Conservation (phyloP, 306 rosid genomes). For the Lagenaria siceraria region DNA sequence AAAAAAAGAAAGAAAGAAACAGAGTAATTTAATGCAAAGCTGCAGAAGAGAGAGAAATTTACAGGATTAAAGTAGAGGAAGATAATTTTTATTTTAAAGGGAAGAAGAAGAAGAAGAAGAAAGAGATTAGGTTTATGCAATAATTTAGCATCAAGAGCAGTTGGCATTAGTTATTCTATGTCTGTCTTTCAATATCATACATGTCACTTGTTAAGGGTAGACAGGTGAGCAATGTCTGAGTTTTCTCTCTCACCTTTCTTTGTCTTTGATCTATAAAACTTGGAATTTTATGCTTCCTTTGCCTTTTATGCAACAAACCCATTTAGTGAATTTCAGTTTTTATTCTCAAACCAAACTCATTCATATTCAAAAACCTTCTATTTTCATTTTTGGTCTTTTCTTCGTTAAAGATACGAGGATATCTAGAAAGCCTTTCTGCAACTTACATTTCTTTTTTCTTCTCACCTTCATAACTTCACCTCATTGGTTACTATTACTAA, state of each 20-base stretch:
- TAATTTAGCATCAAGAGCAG: constrained; percentile 74
- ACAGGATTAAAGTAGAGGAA: constrained; percentile 22
- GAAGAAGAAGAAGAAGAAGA: no score
- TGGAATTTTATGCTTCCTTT: constrained; percentile 42
- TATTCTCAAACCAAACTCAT: constrained; percentile 14
- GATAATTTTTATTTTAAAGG: not conserved
- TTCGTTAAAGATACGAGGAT: constrained; percentile 26
- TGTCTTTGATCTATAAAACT: constrained; percentile 45
- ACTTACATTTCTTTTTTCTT: not conserved
- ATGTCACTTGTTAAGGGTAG: constrained; percentile 44
- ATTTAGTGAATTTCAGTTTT: constrained; percentile 34
- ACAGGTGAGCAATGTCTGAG: constrained; percentile 41
- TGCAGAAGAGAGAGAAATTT: constrained; percentile 11
- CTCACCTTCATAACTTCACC: no score
- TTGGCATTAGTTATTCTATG: constrained; percentile 66
- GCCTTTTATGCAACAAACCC: constrained; percentile 34
- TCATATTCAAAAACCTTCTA: not conserved
- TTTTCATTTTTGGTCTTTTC: constrained; percentile 22
- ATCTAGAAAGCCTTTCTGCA: constrained; percentile 28
- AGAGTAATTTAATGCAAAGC: constrained; percentile 5
- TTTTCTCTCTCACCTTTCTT: constrained; percentile 9
- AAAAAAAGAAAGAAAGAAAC: not conserved
- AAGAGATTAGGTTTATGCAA: constrained; percentile 19
- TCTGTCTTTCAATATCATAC: constrained; percentile 60
- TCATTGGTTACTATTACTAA: not conserved